These are phyloP conservation scores for Suillus fuscotomentosus DNA, from an alignment of 768 basidiomycete species.

Conservation along the genomic window DNA sequence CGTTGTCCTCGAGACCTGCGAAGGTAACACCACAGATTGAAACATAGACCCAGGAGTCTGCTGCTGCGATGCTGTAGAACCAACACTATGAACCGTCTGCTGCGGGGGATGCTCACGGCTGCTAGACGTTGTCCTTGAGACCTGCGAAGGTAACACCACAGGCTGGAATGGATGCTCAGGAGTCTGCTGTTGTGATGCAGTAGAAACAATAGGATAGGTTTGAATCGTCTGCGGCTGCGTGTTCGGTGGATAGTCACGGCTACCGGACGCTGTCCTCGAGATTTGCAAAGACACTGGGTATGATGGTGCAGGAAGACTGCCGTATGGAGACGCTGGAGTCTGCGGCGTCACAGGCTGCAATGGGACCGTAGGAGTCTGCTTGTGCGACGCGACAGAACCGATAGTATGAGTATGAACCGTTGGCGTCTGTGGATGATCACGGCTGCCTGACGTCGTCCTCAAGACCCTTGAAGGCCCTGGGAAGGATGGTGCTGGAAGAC, in stretches of 20 bases:
- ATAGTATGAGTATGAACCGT: slow-evolving; percentile 5
- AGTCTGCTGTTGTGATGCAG: slow-evolving; percentile 15
- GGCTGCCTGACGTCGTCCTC: slow-evolving; percentile 21
- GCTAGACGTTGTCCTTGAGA: slow-evolving; percentile 20
- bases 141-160: slow-evolving; percentile 10
- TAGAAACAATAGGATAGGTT: slow-evolving; percentile 7
- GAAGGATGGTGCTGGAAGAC: slow-evolving; percentile 26
- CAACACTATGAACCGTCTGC: not conserved
- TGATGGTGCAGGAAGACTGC: not conserved
- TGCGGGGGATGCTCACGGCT: slow-evolving; percentile 23
- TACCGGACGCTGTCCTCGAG: slow-evolving; percentile 23
- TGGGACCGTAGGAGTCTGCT: not conserved
- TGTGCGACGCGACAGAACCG: slow-evolving; percentile 13
- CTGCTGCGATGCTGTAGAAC: slow-evolving; percentile 15
- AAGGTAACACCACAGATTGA: not conserved
- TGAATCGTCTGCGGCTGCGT: slow-evolving; percentile 9
- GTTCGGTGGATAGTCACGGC: slow-evolving; percentile 20
- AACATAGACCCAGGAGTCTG: not conserved
- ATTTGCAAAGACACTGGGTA: slow-evolving; percentile 3
- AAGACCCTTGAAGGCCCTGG: slow-evolving; percentile 22
- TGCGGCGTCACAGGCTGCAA: not conserved
- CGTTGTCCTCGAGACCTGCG: slow-evolving; percentile 18
- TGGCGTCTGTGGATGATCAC: slow-evolving; percentile 19
- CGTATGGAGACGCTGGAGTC: not conserved
- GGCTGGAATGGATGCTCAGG: not conserved